These are phyloP conservation scores for Prunus mongolica DNA, from an alignment of 306 rosid species.

Conservation along the genomic window DNA sequence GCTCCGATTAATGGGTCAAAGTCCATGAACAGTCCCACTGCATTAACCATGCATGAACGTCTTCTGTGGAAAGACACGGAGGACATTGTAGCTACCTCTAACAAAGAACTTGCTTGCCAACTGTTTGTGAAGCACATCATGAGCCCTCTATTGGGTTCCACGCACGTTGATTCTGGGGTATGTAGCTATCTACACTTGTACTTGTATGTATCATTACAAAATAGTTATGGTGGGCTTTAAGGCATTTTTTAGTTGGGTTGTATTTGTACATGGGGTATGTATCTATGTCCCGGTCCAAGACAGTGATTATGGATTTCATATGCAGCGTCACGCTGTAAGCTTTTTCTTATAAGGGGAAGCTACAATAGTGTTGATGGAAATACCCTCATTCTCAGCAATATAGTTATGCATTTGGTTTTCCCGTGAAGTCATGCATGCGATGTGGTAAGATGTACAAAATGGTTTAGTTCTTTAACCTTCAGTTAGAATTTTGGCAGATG, in stretches of 20 bases:
- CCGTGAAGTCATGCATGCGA: background rate
- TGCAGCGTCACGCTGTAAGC: no score
- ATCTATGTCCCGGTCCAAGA: no score
- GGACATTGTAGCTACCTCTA: slow-evolving; percentile 44
- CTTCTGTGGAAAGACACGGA: slow-evolving; percentile 65
- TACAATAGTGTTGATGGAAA: background rate
- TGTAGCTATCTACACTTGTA: background rate
- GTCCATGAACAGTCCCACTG: slow-evolving; percentile 33
- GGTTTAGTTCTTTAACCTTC: slow-evolving; percentile 21
- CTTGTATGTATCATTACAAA: background rate
- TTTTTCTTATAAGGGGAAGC: no score
- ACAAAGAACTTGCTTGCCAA: slow-evolving; percentile 49
- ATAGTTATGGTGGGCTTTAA: background rate
- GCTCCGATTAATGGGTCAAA: slow-evolving; percentile 35
- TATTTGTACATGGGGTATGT: no score
- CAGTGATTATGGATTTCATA: no score
- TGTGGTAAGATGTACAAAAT: background rate
- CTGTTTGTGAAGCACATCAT: slow-evolving; percentile 56
- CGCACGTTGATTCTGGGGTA: slow-evolving; percentile 82
- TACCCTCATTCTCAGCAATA: background rate
- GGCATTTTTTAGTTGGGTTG: no score
- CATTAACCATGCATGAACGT: slow-evolving; percentile 51
- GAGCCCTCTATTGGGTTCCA: slow-evolving; percentile 76
- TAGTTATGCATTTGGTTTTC: background rate
- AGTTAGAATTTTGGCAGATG: slow-evolving; percentile 36